Conservation (phyloP, 2,329 filamentous ascomycete species). For the Fusarium sulawesiense region DNA sequence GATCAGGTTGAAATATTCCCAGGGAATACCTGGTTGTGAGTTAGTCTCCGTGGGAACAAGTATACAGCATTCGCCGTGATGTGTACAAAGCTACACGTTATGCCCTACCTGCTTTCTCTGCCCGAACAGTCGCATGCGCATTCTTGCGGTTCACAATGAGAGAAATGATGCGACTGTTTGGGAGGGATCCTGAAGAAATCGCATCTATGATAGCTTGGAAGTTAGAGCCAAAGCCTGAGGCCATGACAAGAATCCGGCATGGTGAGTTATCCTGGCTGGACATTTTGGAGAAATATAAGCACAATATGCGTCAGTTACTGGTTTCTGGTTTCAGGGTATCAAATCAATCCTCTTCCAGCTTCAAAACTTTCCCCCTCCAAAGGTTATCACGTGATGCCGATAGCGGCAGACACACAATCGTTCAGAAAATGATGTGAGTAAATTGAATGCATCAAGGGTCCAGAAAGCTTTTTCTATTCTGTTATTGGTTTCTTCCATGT, state of each 20-base stretch:
- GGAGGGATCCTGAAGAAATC: conserved; percentile 54
- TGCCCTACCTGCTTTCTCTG: conserved; percentile 56
- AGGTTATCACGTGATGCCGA: conserved; percentile 27
- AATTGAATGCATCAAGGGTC: not conserved
- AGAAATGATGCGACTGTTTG: conserved; percentile 57
- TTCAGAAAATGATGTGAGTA: conserved; percentile 2
- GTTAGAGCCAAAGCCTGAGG: conserved; percentile 81
- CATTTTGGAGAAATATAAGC: conserved; percentile 13
- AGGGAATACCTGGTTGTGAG: conserved; percentile 63
- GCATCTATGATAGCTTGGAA: conserved; percentile 77
- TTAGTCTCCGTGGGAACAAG: not conserved
- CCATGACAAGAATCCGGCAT: conserved; percentile 73
- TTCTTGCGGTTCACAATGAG: conserved; percentile 62
- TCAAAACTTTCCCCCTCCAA: conserved; percentile 30
- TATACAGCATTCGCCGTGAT: not conserved
- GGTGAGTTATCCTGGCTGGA: conserved; percentile 25
- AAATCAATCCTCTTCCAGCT: not conserved
- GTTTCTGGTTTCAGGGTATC: not conserved
- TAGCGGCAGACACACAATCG: conserved; percentile 17
- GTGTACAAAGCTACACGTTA: not conserved
- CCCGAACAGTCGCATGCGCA: conserved; percentile 58
- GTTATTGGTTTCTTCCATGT: not conserved
- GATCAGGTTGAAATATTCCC: conserved; percentile 72
- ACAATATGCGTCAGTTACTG: conserved; percentile 5
- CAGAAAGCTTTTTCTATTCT: not conserved